A percentile compares a stretch with the other conserved stretches of the same genome.
These are phyloP conservation scores for Tetrapyrgos nigripes DNA, from an alignment of 1,284 basidiomycete species.

Conservation along the genomic window DNA sequence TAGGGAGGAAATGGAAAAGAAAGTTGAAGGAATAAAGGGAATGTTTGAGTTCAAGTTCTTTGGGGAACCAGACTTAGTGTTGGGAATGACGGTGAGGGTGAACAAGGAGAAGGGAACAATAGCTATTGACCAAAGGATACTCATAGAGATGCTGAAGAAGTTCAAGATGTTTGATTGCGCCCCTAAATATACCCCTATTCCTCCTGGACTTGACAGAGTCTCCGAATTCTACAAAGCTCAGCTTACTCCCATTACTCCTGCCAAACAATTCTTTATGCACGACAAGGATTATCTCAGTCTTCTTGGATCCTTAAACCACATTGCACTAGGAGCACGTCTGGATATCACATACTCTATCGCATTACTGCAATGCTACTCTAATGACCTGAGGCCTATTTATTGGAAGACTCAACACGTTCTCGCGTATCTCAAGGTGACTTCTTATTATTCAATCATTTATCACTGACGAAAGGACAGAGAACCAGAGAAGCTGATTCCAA, in stretches of 20 bases:
- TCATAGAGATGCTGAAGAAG: background rate
- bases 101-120: background rate
- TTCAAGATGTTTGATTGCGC: constrained; percentile 3
- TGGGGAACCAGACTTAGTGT: background rate
- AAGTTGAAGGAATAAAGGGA: background rate
- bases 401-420: background rate
- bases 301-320: background rate
- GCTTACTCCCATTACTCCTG: background rate
- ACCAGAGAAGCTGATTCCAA: background rate
- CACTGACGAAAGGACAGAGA: background rate
- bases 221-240: background rate
- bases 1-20: background rate
- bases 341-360: background rate
- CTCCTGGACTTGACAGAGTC: too few species aligned
- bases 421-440: constrained; percentile 1
- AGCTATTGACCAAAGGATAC: constrained; percentile 2
- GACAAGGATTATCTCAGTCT: background rate
- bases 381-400: constrained; percentile 1
- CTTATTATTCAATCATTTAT: background rate
- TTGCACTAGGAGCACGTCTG: constrained; percentile 1
- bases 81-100: background rate
- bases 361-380: background rate
- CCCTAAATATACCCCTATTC: constrained; percentile 24
- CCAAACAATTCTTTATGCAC: background rate
- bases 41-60: background rate